These are phyloP conservation scores for Lactuca sativa DNA, from an alignment of 129 eudicot genomes.

Conservation along the genomic window DNA sequence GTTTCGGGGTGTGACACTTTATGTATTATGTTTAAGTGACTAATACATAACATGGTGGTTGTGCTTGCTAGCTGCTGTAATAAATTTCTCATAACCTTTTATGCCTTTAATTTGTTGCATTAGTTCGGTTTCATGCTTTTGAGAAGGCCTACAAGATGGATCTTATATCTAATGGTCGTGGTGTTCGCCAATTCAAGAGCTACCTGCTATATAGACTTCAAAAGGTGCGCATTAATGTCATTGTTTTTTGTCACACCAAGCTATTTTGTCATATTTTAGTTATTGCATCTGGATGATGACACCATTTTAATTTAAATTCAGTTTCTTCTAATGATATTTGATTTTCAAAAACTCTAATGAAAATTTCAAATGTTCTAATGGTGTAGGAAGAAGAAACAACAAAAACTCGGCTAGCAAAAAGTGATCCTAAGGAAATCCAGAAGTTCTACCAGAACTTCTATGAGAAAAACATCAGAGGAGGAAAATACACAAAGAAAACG, in stretches of 20 bases:
- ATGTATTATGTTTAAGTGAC: too few relatives aligned
- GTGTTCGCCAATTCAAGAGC: slow-evolving; percentile 95
- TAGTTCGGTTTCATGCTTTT: slow-evolving; percentile 97
- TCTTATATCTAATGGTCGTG: slow-evolving; percentile 83
- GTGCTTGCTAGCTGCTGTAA: slow-evolving; percentile 6
- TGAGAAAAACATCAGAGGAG: slow-evolving; percentile 74
- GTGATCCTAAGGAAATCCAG: slow-evolving; percentile 88
- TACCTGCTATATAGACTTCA: slow-evolving; percentile 80
- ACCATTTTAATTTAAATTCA: background rate
- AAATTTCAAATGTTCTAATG: slow-evolving; percentile 15
- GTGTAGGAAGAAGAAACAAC: slow-evolving; percentile 81
- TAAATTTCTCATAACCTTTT: slow-evolving; percentile 6
- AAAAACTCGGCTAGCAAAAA: slow-evolving; percentile 44
- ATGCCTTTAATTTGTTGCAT: slow-evolving; percentile 27
- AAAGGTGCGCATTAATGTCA: slow-evolving; percentile 41
- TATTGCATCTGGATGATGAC: too few relatives aligned
- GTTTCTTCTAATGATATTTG: background rate
- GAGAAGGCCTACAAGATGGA: slow-evolving; percentile 97
- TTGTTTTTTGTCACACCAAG: too few relatives aligned
- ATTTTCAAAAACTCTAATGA: slow-evolving; percentile 8
- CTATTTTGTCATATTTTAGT: too few relatives aligned
- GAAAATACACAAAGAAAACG: slow-evolving; percentile 92
- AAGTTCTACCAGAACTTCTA: slow-evolving; percentile 75
- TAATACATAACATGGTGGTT: background rate
- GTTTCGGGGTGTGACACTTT: too few relatives aligned